Evolutionary conservation across 108 stramenopile species (phyloP).

Genomic region (Discostella stelligeroides): DNA sequence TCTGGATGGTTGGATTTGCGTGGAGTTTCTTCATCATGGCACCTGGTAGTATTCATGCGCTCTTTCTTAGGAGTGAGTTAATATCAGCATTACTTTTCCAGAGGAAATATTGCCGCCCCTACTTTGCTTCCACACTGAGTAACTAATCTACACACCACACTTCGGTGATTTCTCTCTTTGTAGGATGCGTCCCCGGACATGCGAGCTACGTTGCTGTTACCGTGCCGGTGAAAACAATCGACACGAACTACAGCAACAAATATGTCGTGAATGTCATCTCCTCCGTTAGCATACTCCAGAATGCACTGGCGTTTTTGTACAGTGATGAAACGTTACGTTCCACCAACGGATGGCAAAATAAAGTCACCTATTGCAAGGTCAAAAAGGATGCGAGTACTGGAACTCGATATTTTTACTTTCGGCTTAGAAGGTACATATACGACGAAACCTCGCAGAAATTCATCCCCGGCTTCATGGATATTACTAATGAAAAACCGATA

Average conservation of each 20-base stretch:
- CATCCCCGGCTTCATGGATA: slow-evolving; percentile 34
- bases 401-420: slow-evolving; percentile 45
- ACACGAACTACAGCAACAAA: background rate
- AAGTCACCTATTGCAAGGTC: slow-evolving; percentile 17
- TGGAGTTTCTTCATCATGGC: slow-evolving; percentile 51
- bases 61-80: background rate
- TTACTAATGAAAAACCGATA: slow-evolving; percentile 28
- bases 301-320: background rate
- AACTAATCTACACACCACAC: no score
- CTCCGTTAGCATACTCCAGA: background rate
- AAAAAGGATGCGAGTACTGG: slow-evolving; percentile 34
- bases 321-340: slow-evolving; percentile 2
- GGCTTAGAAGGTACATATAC: slow-evolving; percentile 52
- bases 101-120: background rate
- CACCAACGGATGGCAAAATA: background rate
- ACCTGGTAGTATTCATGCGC: slow-evolving; percentile 24
- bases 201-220: slow-evolving; percentile 61
- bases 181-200: slow-evolving; percentile 40
- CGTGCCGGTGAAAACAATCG: slow-evolving; percentile 21
- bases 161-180: no score
- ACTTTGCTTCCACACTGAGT: no score
- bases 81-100: background rate
- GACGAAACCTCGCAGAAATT: slow-evolving; percentile 15
- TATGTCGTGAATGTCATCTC: background rate
- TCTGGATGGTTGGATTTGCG: slow-evolving; percentile 60